Evolutionary conservation across 179 eudicot species (phyloP).

Genomic region (Actinidia arguta): DNA sequence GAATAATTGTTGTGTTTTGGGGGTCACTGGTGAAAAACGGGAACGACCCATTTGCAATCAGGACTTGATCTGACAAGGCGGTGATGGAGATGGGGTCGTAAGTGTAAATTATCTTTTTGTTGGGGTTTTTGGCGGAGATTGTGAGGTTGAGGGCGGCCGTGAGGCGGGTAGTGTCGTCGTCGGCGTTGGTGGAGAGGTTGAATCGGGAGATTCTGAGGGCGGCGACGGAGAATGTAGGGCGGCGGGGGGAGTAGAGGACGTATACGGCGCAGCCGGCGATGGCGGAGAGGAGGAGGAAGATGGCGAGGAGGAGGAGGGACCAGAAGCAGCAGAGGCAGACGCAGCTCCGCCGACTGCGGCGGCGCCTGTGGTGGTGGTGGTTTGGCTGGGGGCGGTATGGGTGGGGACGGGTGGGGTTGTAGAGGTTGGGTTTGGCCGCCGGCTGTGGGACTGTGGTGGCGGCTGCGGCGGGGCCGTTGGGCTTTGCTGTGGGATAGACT

Average conservation of each 20-base stretch:
- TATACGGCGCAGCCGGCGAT: slow-evolving; percentile 49
- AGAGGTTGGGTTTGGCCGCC: slow-evolving; percentile 44
- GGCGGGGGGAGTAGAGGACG: slow-evolving; percentile 63
- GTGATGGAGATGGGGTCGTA: no score
- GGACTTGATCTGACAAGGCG: no score
- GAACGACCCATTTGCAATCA: no score
- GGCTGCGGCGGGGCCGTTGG: slow-evolving; percentile 34
- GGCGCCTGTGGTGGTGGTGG: slow-evolving; percentile 27
- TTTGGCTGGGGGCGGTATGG: slow-evolving; percentile 61
- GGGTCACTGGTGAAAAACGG: slow-evolving; percentile 31
- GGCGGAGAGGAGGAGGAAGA: slow-evolving; percentile 49
- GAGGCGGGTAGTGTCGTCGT: slow-evolving; percentile 58
- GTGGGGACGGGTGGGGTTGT: slow-evolving; percentile 62
- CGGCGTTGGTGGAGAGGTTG: slow-evolving; percentile 50
- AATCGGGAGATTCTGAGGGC: slow-evolving; percentile 45
- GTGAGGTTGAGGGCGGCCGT: background rate
- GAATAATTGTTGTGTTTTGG: slow-evolving; percentile 42
- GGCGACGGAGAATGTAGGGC: slow-evolving; percentile 53
- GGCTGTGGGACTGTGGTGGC: slow-evolving; percentile 26
- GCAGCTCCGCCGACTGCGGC: slow-evolving; percentile 60
- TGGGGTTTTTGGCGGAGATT: no score
- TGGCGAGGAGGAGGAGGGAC: slow-evolving; percentile 36
- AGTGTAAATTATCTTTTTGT: no score
- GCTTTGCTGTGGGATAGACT: slow-evolving; percentile 40
- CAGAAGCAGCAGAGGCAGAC: slow-evolving; percentile 54